A percentile compares a stretch with the other conserved stretches of the same genome.
Conservation (phyloP, 176 grass and related monocot genomes). For the Pharus latifolius region DNA sequence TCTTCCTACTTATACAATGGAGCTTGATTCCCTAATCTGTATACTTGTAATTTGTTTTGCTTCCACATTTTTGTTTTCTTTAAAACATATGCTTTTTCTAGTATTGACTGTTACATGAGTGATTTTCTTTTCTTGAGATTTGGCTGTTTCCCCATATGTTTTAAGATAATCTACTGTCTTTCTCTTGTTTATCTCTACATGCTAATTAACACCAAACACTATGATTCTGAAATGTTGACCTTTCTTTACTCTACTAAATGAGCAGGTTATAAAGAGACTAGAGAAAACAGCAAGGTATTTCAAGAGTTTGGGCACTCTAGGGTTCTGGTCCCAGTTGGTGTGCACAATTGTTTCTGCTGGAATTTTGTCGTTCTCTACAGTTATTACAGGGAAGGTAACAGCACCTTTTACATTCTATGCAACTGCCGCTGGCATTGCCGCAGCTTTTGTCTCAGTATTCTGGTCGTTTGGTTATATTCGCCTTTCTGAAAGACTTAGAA, state of each 20-base stretch:
- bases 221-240: neutral
- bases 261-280: constrained; percentile 81
- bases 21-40: neutral
- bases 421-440: constrained; percentile 62
- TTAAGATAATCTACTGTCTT: neutral
- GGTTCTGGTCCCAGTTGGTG: constrained; percentile 88
- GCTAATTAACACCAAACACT: neutral
- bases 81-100: neutral
- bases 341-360: constrained; percentile 77
- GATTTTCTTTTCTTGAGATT: neutral
- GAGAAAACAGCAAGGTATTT: constrained; percentile 78
- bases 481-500: constrained; percentile 75
- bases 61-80: neutral
- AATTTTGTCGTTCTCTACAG: constrained; percentile 82
- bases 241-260: neutral
- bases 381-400: constrained; percentile 68
- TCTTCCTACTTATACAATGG: neutral
- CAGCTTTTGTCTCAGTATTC: constrained; percentile 93
- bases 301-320: constrained; percentile 81
- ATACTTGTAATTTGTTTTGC: neutral
- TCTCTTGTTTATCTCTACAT: neutral
- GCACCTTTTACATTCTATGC: constrained; percentile 81
- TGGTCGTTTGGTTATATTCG: constrained; percentile 97
- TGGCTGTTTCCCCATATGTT: neutral
- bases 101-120: neutral